Evolutionary conservation across 352 stramenopile species (phyloP), one percentile per base, ranked within the genome.

Genomic region (Albugo candida): DNA sequence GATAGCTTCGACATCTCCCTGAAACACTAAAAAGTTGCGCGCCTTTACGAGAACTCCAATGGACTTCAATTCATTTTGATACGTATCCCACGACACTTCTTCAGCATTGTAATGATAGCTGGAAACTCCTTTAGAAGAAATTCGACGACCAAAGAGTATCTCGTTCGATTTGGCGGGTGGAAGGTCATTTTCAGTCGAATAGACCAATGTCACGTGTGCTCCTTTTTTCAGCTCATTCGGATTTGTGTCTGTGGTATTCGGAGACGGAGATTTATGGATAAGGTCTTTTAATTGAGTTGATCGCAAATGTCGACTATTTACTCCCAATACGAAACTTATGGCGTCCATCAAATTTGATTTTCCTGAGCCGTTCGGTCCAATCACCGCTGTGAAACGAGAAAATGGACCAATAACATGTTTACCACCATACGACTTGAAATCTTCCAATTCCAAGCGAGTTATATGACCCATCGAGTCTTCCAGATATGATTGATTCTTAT

Each of bases 21-120:
- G 95, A 64, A 99, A 99, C 5, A 99, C 95, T 6, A 99, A 58
- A 58, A 99, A 99, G 65, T 99, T 99, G n/a, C 95, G 72, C 6
- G 93, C 94, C 60, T 98, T 98, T 31, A 98, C 82, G 19, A 99
- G 66, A 18, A 99, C 94, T 3, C 95, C 95, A 56, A 99, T 97
- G 24, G 89, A 70, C 37, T 92, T 84, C 3, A 99, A 73, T 43
- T 81, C 74, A 8, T 65, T 59, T 63, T 98, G 83, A 56, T 99
- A 99, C 14, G 66, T 64, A 11, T 97, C 91, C 36, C 83, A 91
- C 5, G 64, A 71, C 51, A 95, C 69, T 41, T 93, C 80, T 16
- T 65, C 55, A 21, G 65, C 53, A 52, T 94, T 66, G 11, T 94
- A 49, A 5, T 76, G 76, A 56, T 95, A 95, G 27, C 71, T 76